These are phyloP conservation scores for Dryadomyces quercivorus DNA, from an alignment of 2,329 filamentous ascomycete species.

Conservation along the genomic window DNA sequence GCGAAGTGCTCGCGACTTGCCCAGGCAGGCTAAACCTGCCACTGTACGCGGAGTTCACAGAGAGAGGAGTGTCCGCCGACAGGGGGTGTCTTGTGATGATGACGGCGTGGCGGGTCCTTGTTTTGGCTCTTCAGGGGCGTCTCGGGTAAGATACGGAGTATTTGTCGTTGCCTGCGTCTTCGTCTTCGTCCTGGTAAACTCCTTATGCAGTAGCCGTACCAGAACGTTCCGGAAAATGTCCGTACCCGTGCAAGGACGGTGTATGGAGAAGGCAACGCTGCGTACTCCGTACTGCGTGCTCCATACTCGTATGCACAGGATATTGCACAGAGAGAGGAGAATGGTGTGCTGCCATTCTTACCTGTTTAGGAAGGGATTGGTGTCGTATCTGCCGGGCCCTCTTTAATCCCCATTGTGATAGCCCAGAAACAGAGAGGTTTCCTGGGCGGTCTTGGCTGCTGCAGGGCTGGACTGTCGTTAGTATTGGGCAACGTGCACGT, in stretches of 20 bases:
- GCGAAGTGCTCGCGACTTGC: not conserved
- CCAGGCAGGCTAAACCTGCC: slow-evolving; percentile 1
- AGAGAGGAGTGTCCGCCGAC: not conserved
- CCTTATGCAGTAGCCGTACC: no score
- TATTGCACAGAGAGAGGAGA: no score
- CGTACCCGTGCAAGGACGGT: no score
- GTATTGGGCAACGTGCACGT: not conserved
- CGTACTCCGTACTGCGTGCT: not conserved
- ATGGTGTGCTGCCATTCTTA: not conserved
- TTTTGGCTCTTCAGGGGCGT: slow-evolving; percentile 3
- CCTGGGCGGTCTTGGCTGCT: not conserved
- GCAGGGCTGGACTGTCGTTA: slow-evolving; percentile 7
- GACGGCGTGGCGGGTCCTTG: slow-evolving; percentile 8
- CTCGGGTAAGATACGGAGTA: no score
- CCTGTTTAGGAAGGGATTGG: not conserved
- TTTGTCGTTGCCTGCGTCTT: no score
- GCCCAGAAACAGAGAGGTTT: no score
- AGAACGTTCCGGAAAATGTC: not conserved
- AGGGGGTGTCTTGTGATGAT: slow-evolving; percentile 9
- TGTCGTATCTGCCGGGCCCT: not conserved
- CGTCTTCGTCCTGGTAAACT: no score
- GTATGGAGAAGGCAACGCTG: no score
- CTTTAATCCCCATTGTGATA: not conserved
- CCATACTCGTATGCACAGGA: not conserved
- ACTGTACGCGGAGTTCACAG: not conserved